Percentiles rank a stretch among this genome's conserved stretches.
Conservation (phyloP, 2,329 filamentous ascomycete species). For the Thielaviopsis populi region DNA sequence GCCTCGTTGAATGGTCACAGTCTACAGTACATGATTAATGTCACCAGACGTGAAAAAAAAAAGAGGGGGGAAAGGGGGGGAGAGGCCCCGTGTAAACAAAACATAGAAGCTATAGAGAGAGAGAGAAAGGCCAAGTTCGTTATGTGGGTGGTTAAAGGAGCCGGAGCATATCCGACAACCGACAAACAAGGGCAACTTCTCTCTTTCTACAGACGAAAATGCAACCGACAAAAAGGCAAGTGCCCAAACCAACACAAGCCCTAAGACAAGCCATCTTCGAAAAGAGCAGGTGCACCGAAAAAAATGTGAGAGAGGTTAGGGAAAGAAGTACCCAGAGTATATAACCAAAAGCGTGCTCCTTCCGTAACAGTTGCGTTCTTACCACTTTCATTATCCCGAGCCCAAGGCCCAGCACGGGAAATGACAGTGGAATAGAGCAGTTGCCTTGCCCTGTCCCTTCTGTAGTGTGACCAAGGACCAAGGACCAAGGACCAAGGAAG, state of each 20-base stretch:
- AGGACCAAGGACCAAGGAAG: neutral
- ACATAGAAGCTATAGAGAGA: neutral
- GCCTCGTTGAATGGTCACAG: too few species aligned
- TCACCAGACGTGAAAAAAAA: neutral
- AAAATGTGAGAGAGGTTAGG: neutral
- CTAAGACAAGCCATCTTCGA: too few species aligned
- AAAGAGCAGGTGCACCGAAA: neutral
- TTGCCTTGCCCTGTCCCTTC: too few species aligned
- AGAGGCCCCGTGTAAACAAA: too few species aligned
- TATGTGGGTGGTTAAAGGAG: neutral
- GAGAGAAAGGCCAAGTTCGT: neutral
- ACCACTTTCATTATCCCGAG: neutral
- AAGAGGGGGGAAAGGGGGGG: too few species aligned
- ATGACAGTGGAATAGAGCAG: neutral
- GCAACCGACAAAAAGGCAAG: neutral
- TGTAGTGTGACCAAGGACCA: too few species aligned
- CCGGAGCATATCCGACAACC: constrained; percentile 1
- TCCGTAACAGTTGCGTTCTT: neutral
- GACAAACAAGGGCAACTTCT: neutral
- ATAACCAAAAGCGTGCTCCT: neutral
- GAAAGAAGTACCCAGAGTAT: neutral
- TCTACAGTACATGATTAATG: too few species aligned
- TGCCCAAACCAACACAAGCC: too few species aligned
- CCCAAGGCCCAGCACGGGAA: neutral
- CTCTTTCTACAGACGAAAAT: neutral